phyloP scores from a whole-genome alignment of 345 rosid genomes.

The Stellera chamaejasme region DNA sequence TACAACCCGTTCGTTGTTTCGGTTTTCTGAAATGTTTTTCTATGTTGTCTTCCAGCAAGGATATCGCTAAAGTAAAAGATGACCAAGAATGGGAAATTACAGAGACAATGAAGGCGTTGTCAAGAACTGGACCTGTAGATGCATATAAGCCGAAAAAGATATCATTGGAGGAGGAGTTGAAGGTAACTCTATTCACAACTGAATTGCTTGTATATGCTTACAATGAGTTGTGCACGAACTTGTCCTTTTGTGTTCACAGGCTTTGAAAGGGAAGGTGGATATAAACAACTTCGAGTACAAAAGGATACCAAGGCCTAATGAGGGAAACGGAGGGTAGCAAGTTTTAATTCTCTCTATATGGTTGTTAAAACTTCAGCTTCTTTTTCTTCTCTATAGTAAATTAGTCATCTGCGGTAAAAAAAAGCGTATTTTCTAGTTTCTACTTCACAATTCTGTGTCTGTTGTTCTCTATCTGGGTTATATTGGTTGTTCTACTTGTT shows the following conservation, averaged over 20 bases:
- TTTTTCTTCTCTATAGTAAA: no score
- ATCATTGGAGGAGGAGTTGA: slow-evolving; percentile 75
- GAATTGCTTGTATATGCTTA: not conserved
- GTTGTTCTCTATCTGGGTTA: no score
- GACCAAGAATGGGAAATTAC: slow-evolving; percentile 90
- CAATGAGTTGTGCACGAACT: slow-evolving; percentile 4
- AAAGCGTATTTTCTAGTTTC: no score
- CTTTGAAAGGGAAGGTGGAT: slow-evolving; percentile 71
- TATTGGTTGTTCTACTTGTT: no score
- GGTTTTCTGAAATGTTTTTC: slow-evolving; percentile 14
- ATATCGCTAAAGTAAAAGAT: slow-evolving; percentile 76
- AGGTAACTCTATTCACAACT: slow-evolving; percentile 32
- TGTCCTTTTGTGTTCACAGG: slow-evolving; percentile 26
- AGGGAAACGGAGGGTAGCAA: slow-evolving; percentile 37
- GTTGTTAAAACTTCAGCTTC: no score
- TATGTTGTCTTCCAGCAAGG: slow-evolving; percentile 59
- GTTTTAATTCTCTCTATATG: no score
- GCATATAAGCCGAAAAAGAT: slow-evolving; percentile 75
- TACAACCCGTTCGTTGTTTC: not conserved
- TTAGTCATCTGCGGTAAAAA: no score
- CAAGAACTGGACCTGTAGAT: slow-evolving; percentile 67
- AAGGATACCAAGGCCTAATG: slow-evolving; percentile 71
- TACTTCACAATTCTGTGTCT: no score
- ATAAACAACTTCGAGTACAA: slow-evolving; percentile 74
- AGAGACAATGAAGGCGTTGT: slow-evolving; percentile 69